Evolutionary conservation across 768 basidiomycete species (phyloP).

Genomic region (Daedalea quercina): DNA sequence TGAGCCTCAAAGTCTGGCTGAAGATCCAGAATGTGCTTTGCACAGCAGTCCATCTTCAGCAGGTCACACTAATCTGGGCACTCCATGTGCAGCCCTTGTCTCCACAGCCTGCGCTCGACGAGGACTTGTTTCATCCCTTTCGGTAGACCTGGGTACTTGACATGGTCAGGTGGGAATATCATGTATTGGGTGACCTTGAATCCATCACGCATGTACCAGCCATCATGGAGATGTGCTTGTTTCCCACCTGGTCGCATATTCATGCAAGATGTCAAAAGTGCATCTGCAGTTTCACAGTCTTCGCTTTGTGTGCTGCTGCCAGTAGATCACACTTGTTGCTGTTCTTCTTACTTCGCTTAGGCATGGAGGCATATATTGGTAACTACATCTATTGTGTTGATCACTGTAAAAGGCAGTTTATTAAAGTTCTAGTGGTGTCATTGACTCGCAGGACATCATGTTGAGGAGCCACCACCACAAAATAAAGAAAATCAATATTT

Average conservation of each 20-base stretch:
- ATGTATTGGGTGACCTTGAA: conserved; percentile 25
- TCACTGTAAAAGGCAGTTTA: no score
- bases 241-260: conserved; percentile 33
- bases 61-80: not conserved
- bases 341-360: no score
- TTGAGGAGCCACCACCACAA: no score
- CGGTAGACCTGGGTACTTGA: conserved; percentile 18
- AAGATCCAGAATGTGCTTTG: conserved; percentile 18
- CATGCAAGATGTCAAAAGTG: conserved; percentile 28
- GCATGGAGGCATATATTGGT: no score
- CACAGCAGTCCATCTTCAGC: conserved; percentile 21
- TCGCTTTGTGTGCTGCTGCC: no score
- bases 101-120: conserved; percentile 18
- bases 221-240: conserved; percentile 27
- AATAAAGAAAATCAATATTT: no score
- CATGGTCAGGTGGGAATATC: conserved; percentile 29
- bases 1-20: conserved; percentile 24
- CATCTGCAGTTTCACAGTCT: no score
- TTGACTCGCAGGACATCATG: no score
- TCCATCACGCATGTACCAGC: conserved; percentile 22
- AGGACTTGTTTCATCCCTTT: conserved; percentile 30
- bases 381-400: no score
- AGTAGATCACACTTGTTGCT: no score
- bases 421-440: no score
- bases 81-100: not conserved